A percentile compares a stretch with the other conserved stretches of the same genome.
Conservation (phyloP, 2,329 filamentous ascomycete species). For the Neodidymelliopsis sp. region DNA sequence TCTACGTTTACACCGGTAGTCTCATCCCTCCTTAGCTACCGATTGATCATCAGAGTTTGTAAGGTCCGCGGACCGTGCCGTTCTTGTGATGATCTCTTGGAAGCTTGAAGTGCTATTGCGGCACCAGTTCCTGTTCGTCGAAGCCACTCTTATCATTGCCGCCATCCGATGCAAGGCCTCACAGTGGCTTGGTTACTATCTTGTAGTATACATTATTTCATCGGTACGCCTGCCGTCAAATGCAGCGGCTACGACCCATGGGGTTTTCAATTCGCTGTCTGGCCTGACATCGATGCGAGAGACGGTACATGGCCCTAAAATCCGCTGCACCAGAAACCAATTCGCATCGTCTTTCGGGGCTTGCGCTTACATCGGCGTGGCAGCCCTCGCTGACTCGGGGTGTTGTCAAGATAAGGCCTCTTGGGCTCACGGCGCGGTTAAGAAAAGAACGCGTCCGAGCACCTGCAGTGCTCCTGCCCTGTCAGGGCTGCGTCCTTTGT, state of each 20-base stretch:
- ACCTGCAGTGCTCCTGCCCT: background rate
- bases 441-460: slow-evolving; percentile 4
- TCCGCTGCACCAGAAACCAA: background rate
- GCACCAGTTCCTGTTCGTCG: background rate
- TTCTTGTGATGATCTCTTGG: background rate
- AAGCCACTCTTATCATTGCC: no score
- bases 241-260: no score
- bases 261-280: no score
- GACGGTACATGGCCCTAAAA: no score
- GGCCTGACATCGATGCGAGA: no score
- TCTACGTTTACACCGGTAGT: background rate
- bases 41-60: background rate
- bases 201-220: background rate
- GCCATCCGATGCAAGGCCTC: no score
- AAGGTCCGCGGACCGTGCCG: slow-evolving; percentile 4
- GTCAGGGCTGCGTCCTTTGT: slow-evolving; percentile 2
- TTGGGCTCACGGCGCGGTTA: background rate
- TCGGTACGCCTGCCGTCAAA: background rate
- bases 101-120: background rate
- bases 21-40: background rate
- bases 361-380: slow-evolving; percentile 2
- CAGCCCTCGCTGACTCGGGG: slow-evolving; percentile 8
- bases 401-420: slow-evolving; percentile 6
- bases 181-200: background rate
- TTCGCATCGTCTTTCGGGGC: background rate